These are phyloP conservation scores for Yamadazyma aaseri DNA, from an alignment of 1,139 yeast genomes.

Conservation along the genomic window DNA sequence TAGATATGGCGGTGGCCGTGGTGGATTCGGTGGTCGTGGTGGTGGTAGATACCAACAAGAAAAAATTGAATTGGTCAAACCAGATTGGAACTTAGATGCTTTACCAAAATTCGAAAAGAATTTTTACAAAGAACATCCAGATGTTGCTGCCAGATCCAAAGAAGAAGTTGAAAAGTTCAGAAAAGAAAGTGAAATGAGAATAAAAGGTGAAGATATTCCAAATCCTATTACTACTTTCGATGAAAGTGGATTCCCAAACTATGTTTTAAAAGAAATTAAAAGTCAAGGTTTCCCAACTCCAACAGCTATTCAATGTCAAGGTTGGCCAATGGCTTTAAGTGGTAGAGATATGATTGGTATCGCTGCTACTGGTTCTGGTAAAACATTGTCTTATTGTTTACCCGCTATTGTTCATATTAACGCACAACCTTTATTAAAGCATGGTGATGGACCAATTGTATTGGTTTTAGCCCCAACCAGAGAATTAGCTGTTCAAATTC, in stretches of 20 bases:
- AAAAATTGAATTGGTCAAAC: slow-evolving; percentile 63
- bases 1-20: slow-evolving; percentile 12
- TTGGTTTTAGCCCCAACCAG: slow-evolving; percentile 97
- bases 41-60: slow-evolving; percentile 26
- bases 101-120: slow-evolving; percentile 94
- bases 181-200: slow-evolving; percentile 80
- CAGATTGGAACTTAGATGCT: slow-evolving; percentile 74
- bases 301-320: slow-evolving; percentile 97
- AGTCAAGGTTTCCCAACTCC: slow-evolving; percentile 93
- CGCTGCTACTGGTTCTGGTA: slow-evolving; percentile 99
- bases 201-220: slow-evolving; percentile 82
- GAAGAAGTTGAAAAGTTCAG: slow-evolving; percentile 75
- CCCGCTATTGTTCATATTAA: slow-evolving; percentile 97
- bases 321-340: slow-evolving; percentile 99
- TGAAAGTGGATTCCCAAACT: slow-evolving; percentile 96
- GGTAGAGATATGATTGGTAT: slow-evolving; percentile 99
- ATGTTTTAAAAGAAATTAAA: slow-evolving; percentile 85
- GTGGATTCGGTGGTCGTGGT: slow-evolving; percentile 25
- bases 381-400: slow-evolving; percentile 92
- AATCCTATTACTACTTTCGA: slow-evolving; percentile 91
- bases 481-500: slow-evolving; percentile 97
- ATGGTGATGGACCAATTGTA: slow-evolving; percentile 97
- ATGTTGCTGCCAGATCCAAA: slow-evolving; percentile 72
- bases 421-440: slow-evolving; percentile 90
- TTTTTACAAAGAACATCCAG: slow-evolving; percentile 83